These are phyloP conservation scores for Alternaria rosae DNA, from an alignment of 2,329 filamentous ascomycete genomes.

Conservation along the genomic window DNA sequence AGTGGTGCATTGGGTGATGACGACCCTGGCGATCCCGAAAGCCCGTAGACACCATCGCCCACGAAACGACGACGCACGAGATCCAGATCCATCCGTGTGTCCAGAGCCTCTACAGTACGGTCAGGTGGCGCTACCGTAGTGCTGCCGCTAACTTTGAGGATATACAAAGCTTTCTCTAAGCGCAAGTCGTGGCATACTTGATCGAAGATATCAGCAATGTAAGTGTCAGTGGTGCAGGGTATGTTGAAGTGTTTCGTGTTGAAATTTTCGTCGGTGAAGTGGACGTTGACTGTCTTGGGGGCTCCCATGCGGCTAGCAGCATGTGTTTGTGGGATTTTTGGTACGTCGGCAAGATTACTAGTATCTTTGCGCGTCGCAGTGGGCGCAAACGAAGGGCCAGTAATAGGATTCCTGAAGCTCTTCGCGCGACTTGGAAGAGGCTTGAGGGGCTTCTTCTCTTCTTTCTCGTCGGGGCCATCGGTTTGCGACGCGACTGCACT, in stretches of 20 bases:
- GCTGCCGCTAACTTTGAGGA: conserved; percentile 78
- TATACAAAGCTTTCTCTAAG: conserved; percentile 79
- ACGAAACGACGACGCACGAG: conserved; percentile 77
- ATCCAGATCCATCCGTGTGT: conserved; percentile 77
- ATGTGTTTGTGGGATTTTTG: conserved; percentile 52
- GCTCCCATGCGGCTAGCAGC: conserved; percentile 68
- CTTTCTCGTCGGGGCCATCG: conserved; percentile 22
- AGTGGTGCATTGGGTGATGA: conserved; percentile 73
- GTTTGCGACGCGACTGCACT: conserved; percentile 35
- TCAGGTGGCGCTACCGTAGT: conserved; percentile 79
- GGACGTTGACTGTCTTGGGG: conserved; percentile 74
- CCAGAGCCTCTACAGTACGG: conserved; percentile 79
- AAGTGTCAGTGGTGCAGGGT: conserved; percentile 81
- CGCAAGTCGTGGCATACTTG: conserved; percentile 78
- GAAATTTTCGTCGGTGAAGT: conserved; percentile 74
- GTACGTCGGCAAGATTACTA: conserved; percentile 53
- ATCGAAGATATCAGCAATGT: conserved; percentile 82
- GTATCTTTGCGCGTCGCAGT: conserved; percentile 57
- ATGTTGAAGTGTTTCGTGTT: conserved; percentile 75
- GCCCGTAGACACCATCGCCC: conserved; percentile 73
- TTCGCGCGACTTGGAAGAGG: conserved; percentile 48
- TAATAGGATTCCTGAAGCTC: conserved; percentile 60
- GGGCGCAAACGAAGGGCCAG: conserved; percentile 57
- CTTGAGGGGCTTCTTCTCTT: conserved; percentile 29
- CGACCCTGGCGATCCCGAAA: conserved; percentile 72